Conservation (phyloP, 208 protist species). For the Crithidia expoeki region DNA sequence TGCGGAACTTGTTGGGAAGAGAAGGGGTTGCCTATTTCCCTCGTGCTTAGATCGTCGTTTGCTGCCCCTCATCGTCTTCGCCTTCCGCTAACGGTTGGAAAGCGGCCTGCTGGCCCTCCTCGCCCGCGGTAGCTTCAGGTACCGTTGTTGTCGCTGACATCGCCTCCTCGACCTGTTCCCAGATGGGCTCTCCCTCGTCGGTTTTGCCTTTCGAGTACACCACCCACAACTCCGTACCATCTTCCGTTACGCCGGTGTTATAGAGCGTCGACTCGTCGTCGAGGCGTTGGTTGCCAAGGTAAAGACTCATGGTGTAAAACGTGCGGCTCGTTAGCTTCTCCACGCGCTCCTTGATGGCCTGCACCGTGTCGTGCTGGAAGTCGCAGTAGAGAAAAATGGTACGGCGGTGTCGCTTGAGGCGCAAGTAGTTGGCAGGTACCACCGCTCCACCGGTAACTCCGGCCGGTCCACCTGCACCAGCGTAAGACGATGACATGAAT, state of each 20-base stretch:
- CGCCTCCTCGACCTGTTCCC: conserved; percentile 81
- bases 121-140: conserved; percentile 13
- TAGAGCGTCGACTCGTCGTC: conserved; percentile 81
- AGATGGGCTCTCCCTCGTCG: conserved; percentile 64
- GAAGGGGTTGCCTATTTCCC: no score
- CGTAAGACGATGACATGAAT: conserved; percentile 28
- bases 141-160: conserved; percentile 28
- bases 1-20: no score
- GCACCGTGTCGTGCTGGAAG: conserved; percentile 89
- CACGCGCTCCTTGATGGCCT: conserved; percentile 89
- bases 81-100: neutral
- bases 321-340: conserved; percentile 83
- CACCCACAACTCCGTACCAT: conserved; percentile 85
- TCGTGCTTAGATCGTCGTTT: neutral
- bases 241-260: conserved; percentile 76
- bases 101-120: neutral
- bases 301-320: conserved; percentile 82
- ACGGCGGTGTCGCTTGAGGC: conserved; percentile 74
- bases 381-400: conserved; percentile 92
- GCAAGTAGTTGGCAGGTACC: conserved; percentile 77
- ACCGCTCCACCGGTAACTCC: conserved; percentile 5
- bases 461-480: conserved; percentile 7
- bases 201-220: conserved; percentile 74
- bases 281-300: conserved; percentile 75
- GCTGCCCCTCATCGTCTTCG: neutral